Evolutionary conservation across 306 rosid species (phyloP), one percentile per base, ranked within the genome.

Genomic region (Castanea crenata): DNA sequence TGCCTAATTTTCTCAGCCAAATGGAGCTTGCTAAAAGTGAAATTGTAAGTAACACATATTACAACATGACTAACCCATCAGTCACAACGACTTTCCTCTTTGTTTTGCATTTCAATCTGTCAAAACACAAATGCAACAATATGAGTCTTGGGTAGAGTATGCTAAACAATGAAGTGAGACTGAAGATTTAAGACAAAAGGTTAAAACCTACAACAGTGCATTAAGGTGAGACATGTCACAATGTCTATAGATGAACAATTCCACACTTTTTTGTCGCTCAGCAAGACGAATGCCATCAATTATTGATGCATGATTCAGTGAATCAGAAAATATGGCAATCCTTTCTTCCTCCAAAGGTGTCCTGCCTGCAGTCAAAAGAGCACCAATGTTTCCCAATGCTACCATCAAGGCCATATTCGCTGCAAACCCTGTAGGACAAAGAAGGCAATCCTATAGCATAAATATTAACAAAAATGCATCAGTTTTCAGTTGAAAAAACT

Each of bases 341-440:
- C 77, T 90, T 81, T 91, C 92, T 49, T 91, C 88, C 54, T 88
- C 87, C 62, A 86, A 90, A 59, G 90, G 86, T 73, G 74, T 78
- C 79, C 68, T 80, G 15, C 87, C 88, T 72, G 86, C 81, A 80
- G 88, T 88, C 83, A 92, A 80, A 84, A 92, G 97, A 57, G 96
- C 79, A 80, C 91, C 89, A 65, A 95, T 77, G 72, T 89, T 91
- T 85, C 98, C 99, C 62, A 95, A 73, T 27, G 95, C 89, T 32
- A 91, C 94, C 97, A 95, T 91, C 88, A 91, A 11, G 11, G 99
- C 98, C 99, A 91, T 92, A 90, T 95, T 95, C 84, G 99, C 99
- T 55, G 99, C 89, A 91, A 92, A 95, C 73, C 99, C 99, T 76
- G 99, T 91, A 76, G 99, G 98, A 88, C 98, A 92, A 86, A 95